These are phyloP conservation scores for Microbotryum scabiosae DNA, from an alignment of 1,284 basidiomycete species.

Conservation along the genomic window DNA sequence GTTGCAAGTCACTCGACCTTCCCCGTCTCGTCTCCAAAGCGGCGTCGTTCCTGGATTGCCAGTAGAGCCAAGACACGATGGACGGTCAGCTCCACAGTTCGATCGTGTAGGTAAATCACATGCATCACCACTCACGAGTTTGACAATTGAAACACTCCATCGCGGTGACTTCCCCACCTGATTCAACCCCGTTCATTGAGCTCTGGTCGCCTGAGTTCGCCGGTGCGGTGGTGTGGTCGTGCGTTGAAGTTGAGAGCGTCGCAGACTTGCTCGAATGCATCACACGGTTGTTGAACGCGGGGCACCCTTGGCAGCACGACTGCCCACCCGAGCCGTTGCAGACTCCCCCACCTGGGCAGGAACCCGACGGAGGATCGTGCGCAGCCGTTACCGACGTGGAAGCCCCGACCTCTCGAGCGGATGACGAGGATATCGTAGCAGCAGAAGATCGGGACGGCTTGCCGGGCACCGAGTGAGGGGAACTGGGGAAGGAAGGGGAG, in stretches of 20 bases:
- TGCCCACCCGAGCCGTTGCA: constrained; percentile 92
- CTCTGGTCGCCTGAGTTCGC: neutral
- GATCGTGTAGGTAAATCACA: neutral
- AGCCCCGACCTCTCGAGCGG: neutral
- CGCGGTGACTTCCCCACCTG: constrained; percentile 14
- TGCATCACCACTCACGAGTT: constrained; percentile 21
- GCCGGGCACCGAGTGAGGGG: neutral
- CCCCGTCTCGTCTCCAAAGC: constrained; percentile 85
- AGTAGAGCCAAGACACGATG: neutral
- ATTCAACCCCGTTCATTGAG: neutral
- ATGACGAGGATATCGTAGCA: neutral
- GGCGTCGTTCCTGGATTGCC: constrained; percentile 57
- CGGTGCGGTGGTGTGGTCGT: neutral
- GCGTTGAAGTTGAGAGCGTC: neutral
- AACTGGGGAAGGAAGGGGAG: neutral
- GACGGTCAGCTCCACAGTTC: neutral
- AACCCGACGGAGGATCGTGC: constrained; percentile 44
- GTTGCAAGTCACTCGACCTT: constrained; percentile 78
- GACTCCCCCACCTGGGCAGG: constrained; percentile 87
- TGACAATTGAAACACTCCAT: constrained; percentile 36
- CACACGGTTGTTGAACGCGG: constrained; percentile 74
- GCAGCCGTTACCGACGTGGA: neutral
- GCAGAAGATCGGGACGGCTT: neutral
- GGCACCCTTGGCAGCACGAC: constrained; percentile 81
- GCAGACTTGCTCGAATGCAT: constrained; percentile 4